Evolutionary conservation across 352 stramenopile genomes (phyloP), one percentile per base, ranked within the genome.

Genomic region (Globisporangium spiculum): DNA sequence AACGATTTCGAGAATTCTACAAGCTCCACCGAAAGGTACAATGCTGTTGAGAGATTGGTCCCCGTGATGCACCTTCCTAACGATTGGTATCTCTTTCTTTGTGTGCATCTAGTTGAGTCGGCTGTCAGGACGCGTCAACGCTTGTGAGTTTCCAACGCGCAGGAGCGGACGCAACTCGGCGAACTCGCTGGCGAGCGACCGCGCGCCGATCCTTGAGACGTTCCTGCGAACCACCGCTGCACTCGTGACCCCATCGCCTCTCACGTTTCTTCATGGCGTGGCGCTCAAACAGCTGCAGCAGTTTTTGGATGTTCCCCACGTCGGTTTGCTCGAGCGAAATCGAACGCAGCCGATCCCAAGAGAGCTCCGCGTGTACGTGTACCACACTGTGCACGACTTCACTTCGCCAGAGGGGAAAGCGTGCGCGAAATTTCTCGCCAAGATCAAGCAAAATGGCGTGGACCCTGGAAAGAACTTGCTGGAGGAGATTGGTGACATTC

Each of bases 21-120:
- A 96, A 96, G 63, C 72, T 96, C 3, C 77, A 93, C 66, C 86
- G 88, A 60, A 94, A 93, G 75, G 86, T 93, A 67, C 18, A 71
- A 32, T 12, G 52, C 38, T 66, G 26, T 26, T 41, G 44, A 22
- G 50, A 32, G 67, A 34, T 65, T 32, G 58, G 64, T n/a, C 30
- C 4, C 18, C 4, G 4, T 50, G 41, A 38, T 3, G 7, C 22
- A 10, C 27, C 3, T 57, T 30, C 52, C 30, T 58, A 26, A 27
- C 41, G 6, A 12, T 24, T 7, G 9, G 3, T 38, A 41, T 68
- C 56, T 55, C 57, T 32, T 53, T 46, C 22, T 0, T 12, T 41
- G 5, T 53, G 22, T 48, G 24, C 4, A 10, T 54, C 0, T 63
- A 93, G 86, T 66, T 94, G 26, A 85, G 81, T n/a, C 83, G 85